Conservation (phyloP, 192 early-diverging fungal species). For the Podila verticillata region DNA sequence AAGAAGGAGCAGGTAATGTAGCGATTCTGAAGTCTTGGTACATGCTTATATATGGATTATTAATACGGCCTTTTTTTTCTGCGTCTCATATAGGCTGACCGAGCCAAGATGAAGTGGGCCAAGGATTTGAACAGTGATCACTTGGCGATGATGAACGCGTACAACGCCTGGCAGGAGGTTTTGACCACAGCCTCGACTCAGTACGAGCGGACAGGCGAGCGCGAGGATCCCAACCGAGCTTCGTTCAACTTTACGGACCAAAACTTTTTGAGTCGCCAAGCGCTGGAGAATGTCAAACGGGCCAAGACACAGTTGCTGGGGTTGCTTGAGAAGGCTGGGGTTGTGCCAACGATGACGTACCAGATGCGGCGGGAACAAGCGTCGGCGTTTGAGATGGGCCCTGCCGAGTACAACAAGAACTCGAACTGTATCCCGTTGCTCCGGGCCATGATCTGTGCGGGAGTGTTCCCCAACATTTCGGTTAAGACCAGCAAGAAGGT, state of each 20-base stretch:
- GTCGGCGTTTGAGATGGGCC: slow-evolving; percentile 46
- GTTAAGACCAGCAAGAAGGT: slow-evolving; percentile 52
- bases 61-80: neutral
- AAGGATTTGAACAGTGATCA: slow-evolving; percentile 56
- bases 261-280: slow-evolving; percentile 53
- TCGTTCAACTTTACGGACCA: slow-evolving; percentile 55
- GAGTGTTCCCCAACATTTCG: slow-evolving; percentile 80
- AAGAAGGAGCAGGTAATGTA: slow-evolving; percentile 33
- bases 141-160: slow-evolving; percentile 58
- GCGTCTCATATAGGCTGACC: slow-evolving; percentile 27
- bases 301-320: slow-evolving; percentile 55
- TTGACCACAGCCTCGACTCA: slow-evolving; percentile 15
- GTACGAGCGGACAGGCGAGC: slow-evolving; percentile 36
- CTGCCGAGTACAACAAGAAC: slow-evolving; percentile 64
- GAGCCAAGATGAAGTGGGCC: slow-evolving; percentile 53
- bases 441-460: slow-evolving; percentile 81
- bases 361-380: slow-evolving; percentile 32
- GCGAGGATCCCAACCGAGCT: slow-evolving; percentile 32
- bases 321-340: slow-evolving; percentile 53
- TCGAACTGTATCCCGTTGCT: slow-evolving; percentile 69
- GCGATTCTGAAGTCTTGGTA: neutral
- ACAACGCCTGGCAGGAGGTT: slow-evolving; percentile 55
- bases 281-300: slow-evolving; percentile 53
- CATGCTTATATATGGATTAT: neutral
- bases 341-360: slow-evolving; percentile 50